Base-by-base conservation (phyloP, 805 yeast species). In the Hanseniaspora hatyaiensis region DNA sequence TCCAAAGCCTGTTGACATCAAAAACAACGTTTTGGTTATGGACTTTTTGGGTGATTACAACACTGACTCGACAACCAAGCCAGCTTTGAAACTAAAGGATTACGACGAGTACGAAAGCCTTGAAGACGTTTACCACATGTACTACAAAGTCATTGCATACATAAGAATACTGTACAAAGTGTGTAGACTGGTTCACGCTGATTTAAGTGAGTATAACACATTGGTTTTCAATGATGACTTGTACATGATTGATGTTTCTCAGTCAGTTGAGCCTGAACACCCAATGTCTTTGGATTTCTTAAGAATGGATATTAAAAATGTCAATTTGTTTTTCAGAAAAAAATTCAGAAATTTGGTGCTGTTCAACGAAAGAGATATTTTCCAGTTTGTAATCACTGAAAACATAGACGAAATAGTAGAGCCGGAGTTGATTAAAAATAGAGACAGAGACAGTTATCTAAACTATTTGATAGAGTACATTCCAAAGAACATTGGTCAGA, bases 271-370 rank as follows among this genome's bases (percentile, higher is more conserved):
- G 62, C 96, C 96, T 8, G 96, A 87, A 56, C 99, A 92, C 64
- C 97, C 96, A 9, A 86, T 86, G 86, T 82, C 95, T 36, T 70
- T 92, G 54, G 97, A 92, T 62, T 92, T 92, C 61, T 66, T 92
- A 51, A 71, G 99, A 59, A 92, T 92, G 98, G 99, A 92, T 65
- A 88, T 92, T 59, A 92, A 89, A 62, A 92, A 92, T 59, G 84
- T 89, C 20, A 92, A 89, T 59, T 92, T 84, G 56, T 92, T 80
- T 62, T 92, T 92, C 57, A 71, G 72, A 50, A 71, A 78, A 52
- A 43, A 43, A 23, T 43, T 43, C 18, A 78, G 80, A 61, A 79
- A 80, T 31, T 84, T 88, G 34, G 73, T 75, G 44, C 81, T 85
- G 13, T 82, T 82, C 55, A 76, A 94, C 3, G 97, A 92, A 62